Percentiles rank a stretch among this genome's conserved stretches.
Conservation (phyloP, 768 basidiomycete species). For the Nevesoporus exiguus region DNA sequence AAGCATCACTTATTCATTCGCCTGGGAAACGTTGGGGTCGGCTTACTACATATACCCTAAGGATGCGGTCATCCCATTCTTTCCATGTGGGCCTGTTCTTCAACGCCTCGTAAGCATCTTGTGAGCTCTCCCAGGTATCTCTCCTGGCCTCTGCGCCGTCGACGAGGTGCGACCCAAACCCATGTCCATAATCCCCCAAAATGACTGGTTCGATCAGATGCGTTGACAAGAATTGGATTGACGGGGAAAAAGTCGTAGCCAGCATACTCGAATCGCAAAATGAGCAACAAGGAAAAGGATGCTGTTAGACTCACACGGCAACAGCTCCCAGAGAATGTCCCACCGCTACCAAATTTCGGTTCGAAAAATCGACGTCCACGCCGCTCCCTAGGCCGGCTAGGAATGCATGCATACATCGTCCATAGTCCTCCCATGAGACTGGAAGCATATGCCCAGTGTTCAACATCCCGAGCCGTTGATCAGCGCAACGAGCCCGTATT, state of each 20-base stretch:
- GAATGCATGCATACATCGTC: constrained; percentile 8
- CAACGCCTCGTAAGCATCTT: too few relatives aligned
- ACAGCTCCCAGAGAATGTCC: constrained; percentile 6
- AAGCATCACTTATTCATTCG: neutral
- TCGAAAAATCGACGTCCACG: constrained; percentile 11
- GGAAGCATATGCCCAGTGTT: neutral
- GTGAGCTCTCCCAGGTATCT: too few relatives aligned
- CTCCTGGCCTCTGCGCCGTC: neutral
- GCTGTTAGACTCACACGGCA: neutral
- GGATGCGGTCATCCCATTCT: too few relatives aligned
- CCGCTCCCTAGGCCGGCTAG: neutral
- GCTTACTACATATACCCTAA: too few relatives aligned
- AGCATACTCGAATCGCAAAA: too few relatives aligned
- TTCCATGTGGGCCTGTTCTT: too few relatives aligned
- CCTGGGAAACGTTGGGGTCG: too few relatives aligned
- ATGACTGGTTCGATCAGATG: too few relatives aligned
- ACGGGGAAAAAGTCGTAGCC: too few relatives aligned
- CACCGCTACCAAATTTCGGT: constrained; percentile 1
- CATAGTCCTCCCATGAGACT: constrained; percentile 9
- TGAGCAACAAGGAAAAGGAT: neutral
- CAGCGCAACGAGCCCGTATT: neutral
- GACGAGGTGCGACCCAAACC: neutral
- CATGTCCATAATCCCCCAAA: neutral
- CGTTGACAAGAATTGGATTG: too few relatives aligned
- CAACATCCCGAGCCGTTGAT: neutral